Conservation (phyloP, 495 filamentous ascomycete genomes). For the Daldinia decipiens region DNA sequence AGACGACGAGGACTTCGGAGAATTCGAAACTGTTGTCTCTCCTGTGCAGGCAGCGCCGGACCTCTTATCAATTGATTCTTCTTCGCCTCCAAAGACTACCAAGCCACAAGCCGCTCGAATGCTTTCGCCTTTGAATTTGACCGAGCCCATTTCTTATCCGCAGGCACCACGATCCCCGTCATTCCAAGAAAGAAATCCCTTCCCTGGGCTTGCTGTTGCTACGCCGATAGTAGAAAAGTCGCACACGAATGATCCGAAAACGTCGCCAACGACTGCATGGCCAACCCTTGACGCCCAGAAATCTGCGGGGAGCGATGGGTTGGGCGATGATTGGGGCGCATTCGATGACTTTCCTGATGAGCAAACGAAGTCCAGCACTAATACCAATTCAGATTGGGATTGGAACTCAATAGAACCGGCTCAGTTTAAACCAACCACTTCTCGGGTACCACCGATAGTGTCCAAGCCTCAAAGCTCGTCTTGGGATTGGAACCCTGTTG, state of each 20-base stretch:
- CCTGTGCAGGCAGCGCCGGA: conserved; percentile 27
- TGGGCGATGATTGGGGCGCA: conserved; percentile 68
- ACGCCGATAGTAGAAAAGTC: conserved; percentile 49
- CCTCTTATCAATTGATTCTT: conserved; percentile 27
- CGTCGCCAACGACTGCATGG: conserved; percentile 61
- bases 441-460: background rate
- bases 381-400: conserved; percentile 49
- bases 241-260: conserved; percentile 41
- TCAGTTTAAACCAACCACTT: conserved; percentile 27
- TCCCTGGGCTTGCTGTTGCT: conserved; percentile 55
- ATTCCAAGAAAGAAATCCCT: conserved; percentile 61
- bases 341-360: conserved; percentile 61
- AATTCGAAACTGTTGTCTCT: conserved; percentile 56
- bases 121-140: conserved; percentile 38
- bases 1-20: conserved; percentile 62
- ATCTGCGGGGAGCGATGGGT: conserved; percentile 41
- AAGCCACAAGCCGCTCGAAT: conserved; percentile 47
- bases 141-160: conserved; percentile 50
- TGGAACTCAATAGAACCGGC: conserved; percentile 53
- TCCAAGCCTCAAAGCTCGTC: conserved; percentile 28
- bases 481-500: conserved; percentile 47
- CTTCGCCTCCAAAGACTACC: conserved; percentile 25
- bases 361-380: conserved; percentile 32
- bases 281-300: conserved; percentile 45
- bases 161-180: conserved; percentile 62